Conservation (phyloP, 441 rosid genomes). For the Populus hybrid region DNA sequence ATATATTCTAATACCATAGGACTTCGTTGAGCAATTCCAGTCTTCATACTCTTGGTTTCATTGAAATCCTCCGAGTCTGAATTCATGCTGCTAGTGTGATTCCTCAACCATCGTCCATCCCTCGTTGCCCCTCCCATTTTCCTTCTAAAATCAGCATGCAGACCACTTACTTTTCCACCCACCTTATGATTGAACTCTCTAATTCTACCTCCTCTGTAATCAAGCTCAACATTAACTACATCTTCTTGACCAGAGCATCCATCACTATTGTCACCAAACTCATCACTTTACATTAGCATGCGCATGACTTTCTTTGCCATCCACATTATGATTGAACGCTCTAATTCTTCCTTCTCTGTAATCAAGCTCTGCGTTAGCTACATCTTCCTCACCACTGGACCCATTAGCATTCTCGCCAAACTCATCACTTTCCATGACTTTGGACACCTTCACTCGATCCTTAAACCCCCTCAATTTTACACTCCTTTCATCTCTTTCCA, state of each 20-base stretch:
- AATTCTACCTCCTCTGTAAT: constrained; percentile 5
- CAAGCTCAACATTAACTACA: constrained; percentile 5
- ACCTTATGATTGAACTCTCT: constrained; percentile 18
- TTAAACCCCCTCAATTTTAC: constrained; percentile 23
- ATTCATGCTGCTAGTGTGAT: constrained; percentile 2
- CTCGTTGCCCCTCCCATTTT: constrained; percentile 10
- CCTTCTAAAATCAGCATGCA: constrained; percentile 13
- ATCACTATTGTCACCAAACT: constrained; percentile 12
- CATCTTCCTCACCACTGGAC: neutral
- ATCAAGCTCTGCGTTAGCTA: constrained; percentile 3
- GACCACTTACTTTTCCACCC: constrained; percentile 10
- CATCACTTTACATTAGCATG: constrained; percentile 18
- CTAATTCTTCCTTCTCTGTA: constrained; percentile 6
- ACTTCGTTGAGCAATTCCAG: constrained; percentile 5
- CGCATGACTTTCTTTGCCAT: constrained; percentile 11
- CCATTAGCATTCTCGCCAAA: constrained; percentile 17
- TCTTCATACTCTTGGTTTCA: constrained; percentile 12
- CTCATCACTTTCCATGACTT: constrained; percentile 13
- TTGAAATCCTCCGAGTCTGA: constrained; percentile 7
- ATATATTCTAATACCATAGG: neutral
- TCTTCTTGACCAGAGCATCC: constrained; percentile 11
- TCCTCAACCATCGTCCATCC: constrained; percentile 4
- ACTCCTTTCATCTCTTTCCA: constrained; percentile 23
- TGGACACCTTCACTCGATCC: constrained; percentile 12
- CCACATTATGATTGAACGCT: constrained; percentile 15